Conservation (phyloP, 345 rosid genomes). For the Linum usitatissimum region DNA sequence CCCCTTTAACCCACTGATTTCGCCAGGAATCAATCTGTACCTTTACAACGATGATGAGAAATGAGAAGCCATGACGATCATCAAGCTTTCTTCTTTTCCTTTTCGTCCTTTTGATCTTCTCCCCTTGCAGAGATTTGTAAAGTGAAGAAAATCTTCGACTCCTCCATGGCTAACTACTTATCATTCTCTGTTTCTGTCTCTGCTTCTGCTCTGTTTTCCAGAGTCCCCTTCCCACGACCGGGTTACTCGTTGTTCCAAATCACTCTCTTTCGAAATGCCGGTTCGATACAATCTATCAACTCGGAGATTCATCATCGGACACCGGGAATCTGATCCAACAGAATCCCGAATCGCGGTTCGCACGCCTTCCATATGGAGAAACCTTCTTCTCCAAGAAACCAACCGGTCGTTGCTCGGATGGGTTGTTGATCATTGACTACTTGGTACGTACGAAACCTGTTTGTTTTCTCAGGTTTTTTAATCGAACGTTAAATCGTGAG, state of each 20-base stretch:
- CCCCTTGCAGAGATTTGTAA: neutral
- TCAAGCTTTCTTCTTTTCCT: neutral
- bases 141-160: too few species aligned
- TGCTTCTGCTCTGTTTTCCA: neutral
- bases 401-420: conserved; percentile 28
- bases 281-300: neutral
- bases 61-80: neutral
- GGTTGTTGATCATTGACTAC: conserved; percentile 22
- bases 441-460: neutral
- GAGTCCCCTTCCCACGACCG: neutral
- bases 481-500: too few species aligned
- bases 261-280: neutral
- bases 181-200: neutral
- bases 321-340: neutral
- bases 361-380: conserved; percentile 22
- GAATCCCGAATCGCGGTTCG: neutral
- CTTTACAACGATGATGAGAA: neutral
- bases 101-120: neutral
- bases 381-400: conserved; percentile 14
- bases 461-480: too few species aligned
- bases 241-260: neutral
- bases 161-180: neutral
- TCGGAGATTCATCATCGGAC: neutral
- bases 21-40: neutral
- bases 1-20: neutral